phyloP scores from a whole-genome alignment of 2,329 filamentous ascomycete genomes.

The Beauveria brongniartii region DNA sequence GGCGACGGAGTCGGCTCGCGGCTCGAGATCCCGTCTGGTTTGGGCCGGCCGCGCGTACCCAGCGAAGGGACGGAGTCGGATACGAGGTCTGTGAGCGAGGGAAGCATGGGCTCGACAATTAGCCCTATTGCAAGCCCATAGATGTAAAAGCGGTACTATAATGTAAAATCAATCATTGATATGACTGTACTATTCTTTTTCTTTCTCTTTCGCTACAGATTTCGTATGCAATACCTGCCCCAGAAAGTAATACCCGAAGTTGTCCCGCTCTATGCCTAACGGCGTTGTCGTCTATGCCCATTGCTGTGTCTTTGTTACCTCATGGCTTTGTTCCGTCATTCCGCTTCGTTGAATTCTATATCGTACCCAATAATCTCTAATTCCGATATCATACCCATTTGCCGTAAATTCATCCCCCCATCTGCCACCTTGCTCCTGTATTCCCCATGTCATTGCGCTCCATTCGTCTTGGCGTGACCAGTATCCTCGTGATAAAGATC shows the following conservation, averaged over 20 bases:
- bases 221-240: not conserved
- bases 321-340: not conserved
- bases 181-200: not conserved
- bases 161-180: not conserved
- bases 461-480: conserved; percentile 6
- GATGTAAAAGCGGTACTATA: not conserved
- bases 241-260: not conserved
- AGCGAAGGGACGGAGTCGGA: conserved; percentile 30
- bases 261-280: not conserved
- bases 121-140: conserved; percentile 17
- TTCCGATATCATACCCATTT: not conserved
- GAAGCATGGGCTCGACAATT: conserved; percentile 29
- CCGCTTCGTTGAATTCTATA: not conserved
- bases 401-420: too few relatives aligned
- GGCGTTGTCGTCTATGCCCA: not conserved
- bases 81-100: conserved; percentile 29
- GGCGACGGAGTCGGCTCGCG: conserved; percentile 7
- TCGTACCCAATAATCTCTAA: not conserved
- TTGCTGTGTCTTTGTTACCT: not conserved
- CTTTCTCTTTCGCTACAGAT: not conserved
- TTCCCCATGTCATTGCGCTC: conserved; percentile 4
- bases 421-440: not conserved
- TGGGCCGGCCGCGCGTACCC: conserved; percentile 23
- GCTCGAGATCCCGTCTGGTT: conserved; percentile 25
- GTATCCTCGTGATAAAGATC: conserved; percentile 41